phyloP scores from a whole-genome alignment of 768 basidiomycete species.

The Pleurotus pulmonarius region DNA sequence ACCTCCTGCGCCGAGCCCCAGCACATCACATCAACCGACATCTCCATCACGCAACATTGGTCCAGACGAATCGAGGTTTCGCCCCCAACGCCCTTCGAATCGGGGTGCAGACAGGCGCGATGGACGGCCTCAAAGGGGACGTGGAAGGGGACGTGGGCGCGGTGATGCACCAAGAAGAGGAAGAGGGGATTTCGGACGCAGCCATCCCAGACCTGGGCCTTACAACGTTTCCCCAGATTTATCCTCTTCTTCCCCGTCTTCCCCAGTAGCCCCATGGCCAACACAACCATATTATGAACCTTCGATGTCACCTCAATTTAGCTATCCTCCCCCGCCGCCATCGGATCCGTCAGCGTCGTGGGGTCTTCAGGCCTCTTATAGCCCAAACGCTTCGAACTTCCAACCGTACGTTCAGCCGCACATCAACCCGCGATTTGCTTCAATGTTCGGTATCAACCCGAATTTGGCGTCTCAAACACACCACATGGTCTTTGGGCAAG shows the following conservation, averaged over 20 bases:
- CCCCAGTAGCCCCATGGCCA: slow-evolving; percentile 12
- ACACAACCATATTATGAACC: slow-evolving; percentile 14
- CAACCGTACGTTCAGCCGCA: slow-evolving; percentile 64
- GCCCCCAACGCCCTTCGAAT: not conserved
- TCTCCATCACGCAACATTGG: not conserved
- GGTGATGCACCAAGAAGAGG: slow-evolving; percentile 21
- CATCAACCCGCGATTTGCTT: slow-evolving; percentile 79
- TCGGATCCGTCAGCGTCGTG: slow-evolving; percentile 15
- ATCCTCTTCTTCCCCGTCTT: slow-evolving; percentile 39
- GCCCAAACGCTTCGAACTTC: slow-evolving; percentile 10
- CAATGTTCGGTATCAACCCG: slow-evolving; percentile 52
- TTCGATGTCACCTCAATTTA: slow-evolving; percentile 12
- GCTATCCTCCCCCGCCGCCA: slow-evolving; percentile 5
- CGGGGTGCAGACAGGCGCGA: not conserved
- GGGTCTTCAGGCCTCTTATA: slow-evolving; percentile 16
- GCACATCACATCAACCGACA: not conserved
- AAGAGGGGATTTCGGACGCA: slow-evolving; percentile 26
- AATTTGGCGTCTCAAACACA: slow-evolving; percentile 19
- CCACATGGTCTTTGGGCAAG: not conserved
- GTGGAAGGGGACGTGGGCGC: slow-evolving; percentile 29
- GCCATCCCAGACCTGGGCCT: slow-evolving; percentile 38
- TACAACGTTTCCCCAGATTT: slow-evolving; percentile 25
- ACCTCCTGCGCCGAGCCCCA: not conserved
- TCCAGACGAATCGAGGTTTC: not conserved
- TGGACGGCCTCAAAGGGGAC: slow-evolving; percentile 21